Percentiles rank a stretch among this genome's conserved stretches.
Conservation (phyloP, 805 yeast species). For the Phaffomyces antillensis region DNA sequence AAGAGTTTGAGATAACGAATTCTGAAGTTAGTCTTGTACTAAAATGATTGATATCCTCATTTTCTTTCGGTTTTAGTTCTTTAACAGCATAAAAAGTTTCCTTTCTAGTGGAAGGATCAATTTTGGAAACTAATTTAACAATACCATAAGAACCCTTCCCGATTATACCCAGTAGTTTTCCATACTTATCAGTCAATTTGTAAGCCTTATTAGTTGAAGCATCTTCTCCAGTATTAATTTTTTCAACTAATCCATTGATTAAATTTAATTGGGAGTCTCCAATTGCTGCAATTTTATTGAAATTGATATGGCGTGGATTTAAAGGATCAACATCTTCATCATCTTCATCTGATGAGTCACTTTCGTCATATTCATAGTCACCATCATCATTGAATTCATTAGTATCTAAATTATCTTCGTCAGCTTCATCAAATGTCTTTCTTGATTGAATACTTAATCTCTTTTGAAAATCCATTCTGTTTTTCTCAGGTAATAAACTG, state of each 20-base stretch:
- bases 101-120: conserved; percentile 68
- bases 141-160: conserved; percentile 99
- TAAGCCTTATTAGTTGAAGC: conserved; percentile 21
- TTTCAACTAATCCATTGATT: conserved; percentile 40
- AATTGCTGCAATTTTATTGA: conserved; percentile 32
- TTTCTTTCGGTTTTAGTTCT: conserved; percentile 96
- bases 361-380: conserved; percentile 4
- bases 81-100: conserved; percentile 86
- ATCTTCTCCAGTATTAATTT: conserved; percentile 33
- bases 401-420: conserved; percentile 6
- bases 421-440: conserved; percentile 16
- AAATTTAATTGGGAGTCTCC: conserved; percentile 42
- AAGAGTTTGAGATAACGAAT: conserved; percentile 76
- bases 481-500: conserved; percentile 23
- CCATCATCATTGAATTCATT: conserved; percentile 5
- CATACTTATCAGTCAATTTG: conserved; percentile 39
- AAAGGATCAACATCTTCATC: conserved; percentile 1
- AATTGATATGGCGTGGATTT: conserved; percentile 1
- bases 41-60: conserved; percentile 93
- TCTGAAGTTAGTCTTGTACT: conserved; percentile 88
- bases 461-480: conserved; percentile 22
- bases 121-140: conserved; percentile 88
- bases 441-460: conserved; percentile 23
- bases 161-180: conserved; percentile 45
- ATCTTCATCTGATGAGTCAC: conserved; percentile 3